Percentiles rank a stretch among this genome's conserved stretches.
Conservation (phyloP, 2,329 filamentous ascomycete genomes). For the Bipolaris zeicola region DNA sequence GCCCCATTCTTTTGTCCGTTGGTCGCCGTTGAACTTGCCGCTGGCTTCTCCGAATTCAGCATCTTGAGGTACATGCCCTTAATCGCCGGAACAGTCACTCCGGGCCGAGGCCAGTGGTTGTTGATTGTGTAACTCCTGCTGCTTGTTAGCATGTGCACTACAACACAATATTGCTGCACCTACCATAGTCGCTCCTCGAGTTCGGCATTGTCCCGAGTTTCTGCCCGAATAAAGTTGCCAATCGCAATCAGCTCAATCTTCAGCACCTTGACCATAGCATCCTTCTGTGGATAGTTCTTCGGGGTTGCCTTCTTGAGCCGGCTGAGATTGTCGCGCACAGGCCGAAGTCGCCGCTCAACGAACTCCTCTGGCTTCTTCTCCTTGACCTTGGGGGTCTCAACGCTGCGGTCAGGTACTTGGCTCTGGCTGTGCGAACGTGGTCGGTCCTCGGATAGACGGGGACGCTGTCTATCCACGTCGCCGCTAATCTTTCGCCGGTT, state of each 20-base stretch:
- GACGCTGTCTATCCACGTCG: slow-evolving; percentile 43
- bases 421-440: slow-evolving; percentile 53
- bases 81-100: slow-evolving; percentile 39
- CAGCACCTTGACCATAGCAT: slow-evolving; percentile 66
- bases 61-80: slow-evolving; percentile 49
- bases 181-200: slow-evolving; percentile 61
- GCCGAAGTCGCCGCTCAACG: slow-evolving; percentile 60
- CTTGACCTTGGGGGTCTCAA: slow-evolving; percentile 37
- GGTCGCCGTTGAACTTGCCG: slow-evolving; percentile 25
- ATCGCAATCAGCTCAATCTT: slow-evolving; percentile 66
- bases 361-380: slow-evolving; percentile 53
- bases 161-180: slow-evolving; percentile 23
- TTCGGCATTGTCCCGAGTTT: slow-evolving; percentile 50
- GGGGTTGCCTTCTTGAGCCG: slow-evolving; percentile 66
- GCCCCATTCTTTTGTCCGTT: slow-evolving; percentile 35
- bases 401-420: slow-evolving; percentile 46
- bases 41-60: slow-evolving; percentile 39
- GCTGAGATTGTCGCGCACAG: slow-evolving; percentile 65
- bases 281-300: slow-evolving; percentile 66
- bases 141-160: slow-evolving; percentile 23
- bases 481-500: slow-evolving; percentile 53
- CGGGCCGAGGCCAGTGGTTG: slow-evolving; percentile 47
- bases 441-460: slow-evolving; percentile 55
- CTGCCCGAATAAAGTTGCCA: slow-evolving; percentile 65
- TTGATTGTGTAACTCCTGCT: slow-evolving; percentile 44